Base-by-base conservation (phyloP, 2,329 filamentous ascomycete genomes). In the Dendrostoma leiphaemia region DNA sequence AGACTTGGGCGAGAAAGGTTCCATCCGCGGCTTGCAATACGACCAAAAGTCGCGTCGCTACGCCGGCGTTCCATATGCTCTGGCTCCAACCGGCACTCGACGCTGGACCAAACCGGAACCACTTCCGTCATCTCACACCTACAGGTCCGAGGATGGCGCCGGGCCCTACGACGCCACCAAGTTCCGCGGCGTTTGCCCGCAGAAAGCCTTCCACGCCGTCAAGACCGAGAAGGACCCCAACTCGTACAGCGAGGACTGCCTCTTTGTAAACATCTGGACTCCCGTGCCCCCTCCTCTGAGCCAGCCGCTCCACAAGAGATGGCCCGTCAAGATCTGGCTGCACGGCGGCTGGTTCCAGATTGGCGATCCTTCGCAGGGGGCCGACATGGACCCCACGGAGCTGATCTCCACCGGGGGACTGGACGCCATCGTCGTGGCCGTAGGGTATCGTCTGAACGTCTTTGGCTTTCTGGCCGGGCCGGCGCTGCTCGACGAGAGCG, bases 361-460 rank as follows among this genome's bases (percentile, higher is more conserved):
- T 3, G 44, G 44, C 29, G 31, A 35, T 29, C 47, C 66, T 52
- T 53, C 29, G n/a, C 26, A 53, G 52, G 21, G 44, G 19, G 6
- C 35, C 43, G 28, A 31, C 31, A 34, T 31, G 10, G 44, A 40
- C 44, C 52, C 17, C 46, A 57, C 7, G 41, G 26, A 13, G 51
- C 29, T 51, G 28, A 23, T 34, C 8, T 47, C 44, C 15, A 24
- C 29, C 4, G 44, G 44, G 6, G 44, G 44, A 19, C 31, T 85
- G 43, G 55, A 52, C n/a, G 44, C 57, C 15, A 68, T 85, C 10
- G 74, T 81, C 47, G 80, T 85, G 37, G 79, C 79, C 60, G 83
- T 85, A 64, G 83, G 84, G 65, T 85, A 85, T 61, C 77, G 85
- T 4, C 79, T 88, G 7, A 83, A 82, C 0, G 70, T 81, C 0